phyloP scores from a whole-genome alignment of 1,284 basidiomycete species.

The Sporisorium iseilematis-ciliati region DNA sequence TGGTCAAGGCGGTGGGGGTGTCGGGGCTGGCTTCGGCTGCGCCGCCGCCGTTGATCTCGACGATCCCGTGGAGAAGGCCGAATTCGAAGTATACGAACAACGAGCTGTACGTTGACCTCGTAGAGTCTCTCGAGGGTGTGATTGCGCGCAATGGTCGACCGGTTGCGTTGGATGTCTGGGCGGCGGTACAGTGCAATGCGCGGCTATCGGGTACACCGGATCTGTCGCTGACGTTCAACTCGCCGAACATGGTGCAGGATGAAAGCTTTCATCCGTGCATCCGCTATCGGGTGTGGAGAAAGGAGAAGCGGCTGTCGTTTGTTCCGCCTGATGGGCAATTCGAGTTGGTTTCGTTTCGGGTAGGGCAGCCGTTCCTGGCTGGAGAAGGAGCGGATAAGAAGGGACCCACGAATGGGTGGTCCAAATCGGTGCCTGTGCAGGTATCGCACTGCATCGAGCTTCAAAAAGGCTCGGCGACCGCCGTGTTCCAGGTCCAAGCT shows the following conservation, averaged over 20 bases:
- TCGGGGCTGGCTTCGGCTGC: slow-evolving; percentile 68
- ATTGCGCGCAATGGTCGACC: slow-evolving; percentile 72
- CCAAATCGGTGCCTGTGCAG: slow-evolving; percentile 17
- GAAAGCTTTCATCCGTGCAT: slow-evolving; percentile 92
- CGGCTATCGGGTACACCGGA: slow-evolving; percentile 70
- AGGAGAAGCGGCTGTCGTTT: slow-evolving; percentile 52
- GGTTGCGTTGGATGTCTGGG: slow-evolving; percentile 52
- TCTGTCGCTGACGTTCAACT: slow-evolving; percentile 48
- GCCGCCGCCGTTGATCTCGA: slow-evolving; percentile 71
- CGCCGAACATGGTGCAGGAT: slow-evolving; percentile 78
- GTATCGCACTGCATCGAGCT: slow-evolving; percentile 29
- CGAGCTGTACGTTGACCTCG: slow-evolving; percentile 63
- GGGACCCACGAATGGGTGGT: slow-evolving; percentile 38
- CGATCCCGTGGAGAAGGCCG: slow-evolving; percentile 65
- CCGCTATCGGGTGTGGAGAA: slow-evolving; percentile 79
- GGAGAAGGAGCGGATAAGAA: slow-evolving; percentile 5
- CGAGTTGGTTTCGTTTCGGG: slow-evolving; percentile 50
- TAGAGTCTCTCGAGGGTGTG: slow-evolving; percentile 56
- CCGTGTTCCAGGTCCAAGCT: slow-evolving; percentile 31
- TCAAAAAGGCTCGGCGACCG: slow-evolving; percentile 22
- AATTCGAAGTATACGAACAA: slow-evolving; percentile 63
- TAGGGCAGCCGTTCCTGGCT: slow-evolving; percentile 69
- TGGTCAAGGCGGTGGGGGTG: slow-evolving; percentile 59
- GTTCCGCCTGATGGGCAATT: slow-evolving; percentile 63
- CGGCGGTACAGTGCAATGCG: slow-evolving; percentile 52